Percentiles rank a stretch among this genome's conserved stretches.
phyloP scores from a whole-genome alignment of 169 alveolate genomes.

The Cryptosporidium xiaoi region DNA sequence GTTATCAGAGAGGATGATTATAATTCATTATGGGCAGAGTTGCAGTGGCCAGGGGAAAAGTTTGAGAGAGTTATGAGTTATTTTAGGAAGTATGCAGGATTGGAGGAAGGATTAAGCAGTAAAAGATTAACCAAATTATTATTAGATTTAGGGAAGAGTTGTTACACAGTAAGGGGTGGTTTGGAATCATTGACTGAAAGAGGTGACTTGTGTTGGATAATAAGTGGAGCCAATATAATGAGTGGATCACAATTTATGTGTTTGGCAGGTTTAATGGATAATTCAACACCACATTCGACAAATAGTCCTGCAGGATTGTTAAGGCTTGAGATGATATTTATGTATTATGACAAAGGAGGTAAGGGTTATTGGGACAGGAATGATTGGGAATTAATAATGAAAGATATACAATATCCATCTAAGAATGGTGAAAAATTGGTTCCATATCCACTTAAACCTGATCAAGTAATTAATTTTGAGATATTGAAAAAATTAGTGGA shows the following conservation, averaged over 20 bases:
- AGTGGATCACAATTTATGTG: slow-evolving; percentile 74
- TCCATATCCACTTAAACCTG: slow-evolving; percentile 56
- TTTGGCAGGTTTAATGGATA: slow-evolving; percentile 70
- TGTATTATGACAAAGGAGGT: slow-evolving; percentile 58
- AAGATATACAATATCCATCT: slow-evolving; percentile 68
- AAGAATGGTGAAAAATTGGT: slow-evolving; percentile 63
- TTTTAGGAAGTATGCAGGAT: slow-evolving; percentile 66
- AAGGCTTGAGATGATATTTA: slow-evolving; percentile 48
- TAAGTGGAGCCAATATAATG: slow-evolving; percentile 51
- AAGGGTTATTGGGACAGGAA: slow-evolving; percentile 62
- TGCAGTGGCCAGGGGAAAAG: slow-evolving; percentile 71
- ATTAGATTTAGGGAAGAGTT: slow-evolving; percentile 61
- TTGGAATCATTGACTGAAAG: slow-evolving; percentile 46
- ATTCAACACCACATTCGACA: slow-evolving; percentile 73
- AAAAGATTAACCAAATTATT: slow-evolving; percentile 23
- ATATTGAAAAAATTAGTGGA: slow-evolving; percentile 57
- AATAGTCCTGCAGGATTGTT: slow-evolving; percentile 66
- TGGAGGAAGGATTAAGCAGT: slow-evolving; percentile 58
- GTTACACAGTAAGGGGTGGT: slow-evolving; percentile 72
- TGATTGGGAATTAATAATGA: slow-evolving; percentile 64
- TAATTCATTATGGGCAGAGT: slow-evolving; percentile 71
- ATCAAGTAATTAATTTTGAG: slow-evolving; percentile 26
- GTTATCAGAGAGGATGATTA: slow-evolving; percentile 60
- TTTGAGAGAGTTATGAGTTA: slow-evolving; percentile 59
- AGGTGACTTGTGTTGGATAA: slow-evolving; percentile 66